Percentiles rank a stretch among this genome's conserved stretches.
These are phyloP conservation scores for Phanerochaete sordida DNA, from an alignment of 768 basidiomycete species.

Conservation along the genomic window DNA sequence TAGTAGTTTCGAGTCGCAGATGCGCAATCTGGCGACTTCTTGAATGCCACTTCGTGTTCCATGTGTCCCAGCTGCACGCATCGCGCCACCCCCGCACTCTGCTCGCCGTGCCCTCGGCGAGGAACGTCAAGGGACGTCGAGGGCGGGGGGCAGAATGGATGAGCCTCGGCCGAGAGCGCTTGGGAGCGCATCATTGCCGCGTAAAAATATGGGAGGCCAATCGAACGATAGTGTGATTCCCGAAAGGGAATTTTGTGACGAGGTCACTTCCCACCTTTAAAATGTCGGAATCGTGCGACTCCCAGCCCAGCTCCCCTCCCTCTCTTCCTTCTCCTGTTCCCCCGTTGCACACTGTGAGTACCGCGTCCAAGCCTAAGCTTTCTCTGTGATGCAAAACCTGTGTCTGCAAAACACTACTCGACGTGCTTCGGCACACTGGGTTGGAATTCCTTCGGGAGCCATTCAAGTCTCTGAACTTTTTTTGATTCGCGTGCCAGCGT, in stretches of 20 bases:
- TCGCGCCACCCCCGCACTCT: neutral
- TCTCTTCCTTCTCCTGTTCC: neutral
- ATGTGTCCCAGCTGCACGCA: neutral
- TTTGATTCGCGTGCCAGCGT: neutral
- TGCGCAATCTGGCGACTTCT: neutral
- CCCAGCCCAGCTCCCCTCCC: neutral
- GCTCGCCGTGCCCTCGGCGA: neutral
- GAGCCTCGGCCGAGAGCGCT: neutral
- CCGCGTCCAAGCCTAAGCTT: neutral
- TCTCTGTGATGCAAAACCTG: constrained; percentile 24
- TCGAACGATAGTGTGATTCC: constrained; percentile 3
- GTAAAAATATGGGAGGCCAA: neutral
- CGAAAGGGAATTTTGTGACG: neutral
- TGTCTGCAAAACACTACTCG: constrained; percentile 20
- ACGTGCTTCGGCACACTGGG: constrained; percentile 28
- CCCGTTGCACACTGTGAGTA: neutral
- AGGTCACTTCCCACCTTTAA: neutral
- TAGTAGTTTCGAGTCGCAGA: neutral
- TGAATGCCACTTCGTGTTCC: neutral
- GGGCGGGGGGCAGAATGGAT: neutral
- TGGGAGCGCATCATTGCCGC: neutral
- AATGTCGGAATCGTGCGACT: neutral
- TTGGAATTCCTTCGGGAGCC: constrained; percentile 32
- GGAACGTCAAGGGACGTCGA: too few relatives aligned
- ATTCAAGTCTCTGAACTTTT: constrained; percentile 38